Evolutionary conservation across 2,329 filamentous ascomycete genomes (phyloP).

Genomic region (Alternaria ethzedia): DNA sequence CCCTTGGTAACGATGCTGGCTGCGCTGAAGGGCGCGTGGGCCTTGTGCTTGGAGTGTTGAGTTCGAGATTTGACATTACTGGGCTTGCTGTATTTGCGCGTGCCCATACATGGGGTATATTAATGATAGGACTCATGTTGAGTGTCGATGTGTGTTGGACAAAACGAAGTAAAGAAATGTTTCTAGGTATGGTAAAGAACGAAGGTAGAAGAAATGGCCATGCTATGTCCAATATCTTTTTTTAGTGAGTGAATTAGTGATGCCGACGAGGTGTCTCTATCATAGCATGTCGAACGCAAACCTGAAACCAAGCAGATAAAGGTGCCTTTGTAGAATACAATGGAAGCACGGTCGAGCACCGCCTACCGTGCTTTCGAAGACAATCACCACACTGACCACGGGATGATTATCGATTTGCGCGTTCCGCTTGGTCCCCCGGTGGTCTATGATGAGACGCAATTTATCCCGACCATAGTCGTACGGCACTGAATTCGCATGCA

Average conservation of each 20-base stretch:
- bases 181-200: not conserved
- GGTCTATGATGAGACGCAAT: not conserved
- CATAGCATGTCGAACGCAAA: not conserved
- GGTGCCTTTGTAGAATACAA: conserved; percentile 8
- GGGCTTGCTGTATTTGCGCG: not conserved
- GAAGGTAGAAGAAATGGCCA: not conserved
- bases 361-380: conserved; percentile 2
- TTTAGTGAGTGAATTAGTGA: not conserved
- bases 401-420: not conserved
- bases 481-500: not conserved
- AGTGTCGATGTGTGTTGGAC: not conserved
- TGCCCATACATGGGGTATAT: not conserved
- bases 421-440: conserved; percentile 5
- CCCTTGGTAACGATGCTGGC: not conserved
- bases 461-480: not conserved
- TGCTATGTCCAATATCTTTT: not conserved
- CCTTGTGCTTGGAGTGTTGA: not conserved
- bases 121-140: conserved; percentile 6
- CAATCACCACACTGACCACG: not conserved
- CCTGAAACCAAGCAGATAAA: conserved; percentile 4
- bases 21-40: not conserved
- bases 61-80: not conserved
- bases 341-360: not conserved
- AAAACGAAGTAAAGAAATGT: not conserved
- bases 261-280: not conserved